These are phyloP conservation scores for Rhizoclosmatium sp. DNA, from an alignment of 192 early-diverging fungal genomes.

Conservation along the genomic window DNA sequence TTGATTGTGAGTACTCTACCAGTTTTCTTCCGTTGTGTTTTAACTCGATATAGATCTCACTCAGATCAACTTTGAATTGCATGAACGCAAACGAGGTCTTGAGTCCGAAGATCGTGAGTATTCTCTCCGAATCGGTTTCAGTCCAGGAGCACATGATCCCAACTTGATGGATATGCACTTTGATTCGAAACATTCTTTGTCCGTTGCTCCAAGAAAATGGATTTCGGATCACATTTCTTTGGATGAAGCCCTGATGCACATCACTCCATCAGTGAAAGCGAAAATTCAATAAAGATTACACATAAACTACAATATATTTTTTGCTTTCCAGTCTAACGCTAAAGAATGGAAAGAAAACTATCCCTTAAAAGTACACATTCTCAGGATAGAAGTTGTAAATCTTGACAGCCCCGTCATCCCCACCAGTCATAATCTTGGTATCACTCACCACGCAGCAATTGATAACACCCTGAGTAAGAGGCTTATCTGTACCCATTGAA, in stretches of 20 bases:
- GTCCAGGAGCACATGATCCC: constrained; percentile 88
- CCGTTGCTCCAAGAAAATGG: constrained; percentile 84
- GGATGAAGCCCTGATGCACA: constrained; percentile 51
- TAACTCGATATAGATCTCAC: constrained; percentile 74
- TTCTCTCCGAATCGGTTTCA: constrained; percentile 88
- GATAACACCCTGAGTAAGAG: constrained; percentile 83
- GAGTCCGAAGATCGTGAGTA: constrained; percentile 72
- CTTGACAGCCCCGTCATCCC: constrained; percentile 81
- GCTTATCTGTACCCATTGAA: constrained; percentile 81
- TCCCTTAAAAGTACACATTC: not conserved
- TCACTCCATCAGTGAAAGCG: not conserved
- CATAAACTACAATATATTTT: not conserved
- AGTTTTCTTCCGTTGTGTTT: not conserved
- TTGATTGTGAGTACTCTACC: constrained; percentile 81
- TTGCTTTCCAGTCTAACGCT: not conserved
- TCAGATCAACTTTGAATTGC: constrained; percentile 97
- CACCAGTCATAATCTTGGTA: constrained; percentile 85
- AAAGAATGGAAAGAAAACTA: not conserved
- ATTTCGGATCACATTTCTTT: constrained; percentile 86
- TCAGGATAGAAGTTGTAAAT: constrained; percentile 79
- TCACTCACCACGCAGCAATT: constrained; percentile 86
- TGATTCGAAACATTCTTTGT: constrained; percentile 83
- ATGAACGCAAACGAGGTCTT: constrained; percentile 75
- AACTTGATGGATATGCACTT: constrained; percentile 89
- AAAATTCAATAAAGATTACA: not conserved